Conservation (phyloP, 2,329 filamentous ascomycete species). For the Rhynchosporium agropyri region DNA sequence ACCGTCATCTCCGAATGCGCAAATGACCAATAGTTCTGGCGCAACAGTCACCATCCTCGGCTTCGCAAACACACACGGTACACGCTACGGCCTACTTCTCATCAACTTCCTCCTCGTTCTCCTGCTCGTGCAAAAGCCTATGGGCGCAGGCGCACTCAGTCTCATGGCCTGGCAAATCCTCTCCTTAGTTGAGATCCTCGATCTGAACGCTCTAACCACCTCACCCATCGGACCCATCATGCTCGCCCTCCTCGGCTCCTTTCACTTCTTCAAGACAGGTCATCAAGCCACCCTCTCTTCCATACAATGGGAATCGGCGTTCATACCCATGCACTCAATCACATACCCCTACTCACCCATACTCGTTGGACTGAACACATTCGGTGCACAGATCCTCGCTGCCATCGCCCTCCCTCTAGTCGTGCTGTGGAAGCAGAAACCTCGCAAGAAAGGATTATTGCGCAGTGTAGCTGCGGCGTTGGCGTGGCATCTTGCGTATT, state of each 20-base stretch:
- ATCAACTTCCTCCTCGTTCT: constrained; percentile 77
- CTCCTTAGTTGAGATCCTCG: constrained; percentile 68
- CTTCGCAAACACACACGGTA: constrained; percentile 90
- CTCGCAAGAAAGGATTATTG: constrained; percentile 56
- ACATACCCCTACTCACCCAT: constrained; percentile 89
- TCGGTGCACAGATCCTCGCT: constrained; percentile 84
- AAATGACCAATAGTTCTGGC: constrained; percentile 43
- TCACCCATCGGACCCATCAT: constrained; percentile 81
- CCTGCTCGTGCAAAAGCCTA: constrained; percentile 86
- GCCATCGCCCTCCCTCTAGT: constrained; percentile 78
- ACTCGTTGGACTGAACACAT: constrained; percentile 81
- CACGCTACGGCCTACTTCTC: constrained; percentile 83
- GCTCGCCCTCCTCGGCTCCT: constrained; percentile 85
- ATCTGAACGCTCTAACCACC: constrained; percentile 61
- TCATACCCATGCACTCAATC: constrained; percentile 82
- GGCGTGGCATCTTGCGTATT: constrained; percentile 77
- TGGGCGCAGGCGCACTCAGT: constrained; percentile 84
- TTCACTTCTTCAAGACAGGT: constrained; percentile 97
- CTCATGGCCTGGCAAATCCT: constrained; percentile 88
- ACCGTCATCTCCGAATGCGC: constrained; percentile 25
- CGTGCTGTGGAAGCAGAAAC: constrained; percentile 85
- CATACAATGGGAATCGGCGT: constrained; percentile 96
- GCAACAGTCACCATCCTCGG: constrained; percentile 78
- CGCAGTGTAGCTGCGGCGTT: constrained; percentile 69
- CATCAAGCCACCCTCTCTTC: constrained; percentile 86